Base-by-base conservation (phyloP, 306 rosid genomes). In the Quercus rubra region DNA sequence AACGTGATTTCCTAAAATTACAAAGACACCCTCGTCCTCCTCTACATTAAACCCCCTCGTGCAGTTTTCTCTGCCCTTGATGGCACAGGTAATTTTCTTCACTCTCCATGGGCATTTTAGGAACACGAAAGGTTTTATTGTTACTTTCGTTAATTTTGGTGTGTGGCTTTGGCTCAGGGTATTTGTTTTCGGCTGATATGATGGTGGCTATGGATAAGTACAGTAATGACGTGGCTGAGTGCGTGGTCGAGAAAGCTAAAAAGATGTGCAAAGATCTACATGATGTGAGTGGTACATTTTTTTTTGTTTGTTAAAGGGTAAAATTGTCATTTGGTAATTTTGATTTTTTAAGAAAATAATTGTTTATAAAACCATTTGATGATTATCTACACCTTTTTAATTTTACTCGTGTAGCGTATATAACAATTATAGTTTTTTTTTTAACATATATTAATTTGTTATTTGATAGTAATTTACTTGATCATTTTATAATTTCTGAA, bases 171-270 rank as follows among this genome's bases (percentile, higher is more conserved):
- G 55, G 46, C 73, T 66, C 71, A 94, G 99, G 96, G 19, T 92
- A 84, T 61, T 25, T 92, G 77, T 91, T 92, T 70, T 88, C 95
- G n/a, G 38, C 92, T 3, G 97, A 92, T 18, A 74, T 91, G 59
- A 28, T 74, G n/a, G 89, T 90, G 21, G 72, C 91, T 6, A 55
- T 85, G 91, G 96, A 91, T 55, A 89, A 72, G 79, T 83, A 90
- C 74, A 62, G 87, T n/a, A 49, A 76, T n/a, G 90, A 89, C 68
- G 82, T 91, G 81, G 95, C 95, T 10, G 84, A 81, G 31, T 6
- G 70, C 3, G 87, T 95, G 1, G 9, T 91, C 1, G 94, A 89
- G 77, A 92, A 87, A 81, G 97, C 97, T 30, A 87, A 77, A 90
- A 84, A 69, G 79, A 19, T 83, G 66, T 95, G 97, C 83, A 67